Evolutionary conservation across 2,329 filamentous ascomycete genomes (phyloP).

Genomic region (Aspergillus pseudoviridinutans): DNA sequence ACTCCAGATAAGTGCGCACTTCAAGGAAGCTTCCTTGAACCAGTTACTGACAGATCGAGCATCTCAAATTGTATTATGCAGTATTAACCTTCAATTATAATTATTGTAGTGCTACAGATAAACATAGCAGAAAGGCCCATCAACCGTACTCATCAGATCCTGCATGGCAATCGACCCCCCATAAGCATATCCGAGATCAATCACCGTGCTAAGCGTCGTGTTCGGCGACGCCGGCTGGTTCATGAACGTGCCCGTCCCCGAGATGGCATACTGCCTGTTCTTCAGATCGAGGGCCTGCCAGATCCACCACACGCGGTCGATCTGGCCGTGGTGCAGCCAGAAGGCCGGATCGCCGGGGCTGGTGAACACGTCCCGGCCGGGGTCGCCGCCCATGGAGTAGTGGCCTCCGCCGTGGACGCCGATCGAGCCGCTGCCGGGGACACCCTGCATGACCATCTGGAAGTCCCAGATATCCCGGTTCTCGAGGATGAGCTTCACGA

Average conservation of each 20-base stretch:
- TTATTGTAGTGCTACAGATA: too few relatives aligned
- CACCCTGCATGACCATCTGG: constrained; percentile 37
- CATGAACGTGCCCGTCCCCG: constrained; percentile 44
- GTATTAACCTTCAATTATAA: too few relatives aligned
- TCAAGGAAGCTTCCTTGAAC: too few relatives aligned
- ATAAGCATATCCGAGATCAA: constrained; percentile 39
- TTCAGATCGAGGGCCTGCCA: constrained; percentile 47
- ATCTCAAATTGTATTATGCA: too few relatives aligned
- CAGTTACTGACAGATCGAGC: too few relatives aligned
- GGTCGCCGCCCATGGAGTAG: constrained; percentile 45
- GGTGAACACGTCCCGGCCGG: constrained; percentile 42
- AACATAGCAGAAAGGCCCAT: constrained; percentile 47
- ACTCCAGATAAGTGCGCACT: too few relatives aligned
- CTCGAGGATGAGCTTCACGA: constrained; percentile 18
- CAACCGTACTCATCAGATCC: constrained; percentile 42
- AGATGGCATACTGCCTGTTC: constrained; percentile 35
- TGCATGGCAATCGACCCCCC: constrained; percentile 31
- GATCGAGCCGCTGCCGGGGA: constrained; percentile 26
- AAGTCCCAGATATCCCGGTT: constrained; percentile 30
- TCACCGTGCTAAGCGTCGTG: constrained; percentile 42
- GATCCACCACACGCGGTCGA: constrained; percentile 48
- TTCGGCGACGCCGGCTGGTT: constrained; percentile 42
- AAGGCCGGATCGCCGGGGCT: constrained; percentile 47
- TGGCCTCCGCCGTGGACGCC: constrained; percentile 48
- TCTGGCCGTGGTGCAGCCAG: constrained; percentile 47